Evolutionary conservation across 2,329 filamentous ascomycete species (phyloP), one percentile per base, ranked within the genome.

Genomic region (Pseudogymnoascus sp.): DNA sequence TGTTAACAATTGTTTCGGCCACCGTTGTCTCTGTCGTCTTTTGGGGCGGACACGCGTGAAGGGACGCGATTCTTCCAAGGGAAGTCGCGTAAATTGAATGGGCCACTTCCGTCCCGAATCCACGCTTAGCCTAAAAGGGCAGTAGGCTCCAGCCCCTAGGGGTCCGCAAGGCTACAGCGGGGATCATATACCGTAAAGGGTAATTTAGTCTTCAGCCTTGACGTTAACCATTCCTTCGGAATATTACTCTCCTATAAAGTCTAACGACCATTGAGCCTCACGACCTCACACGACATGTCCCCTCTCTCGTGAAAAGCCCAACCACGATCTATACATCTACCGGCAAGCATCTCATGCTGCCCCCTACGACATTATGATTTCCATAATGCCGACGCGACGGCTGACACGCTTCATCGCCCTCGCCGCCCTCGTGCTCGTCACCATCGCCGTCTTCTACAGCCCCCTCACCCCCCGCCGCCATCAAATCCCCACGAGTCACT

Each of bases 1-100:
- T 48, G 43, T n/a, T n/a, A 48, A 48, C 43, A 48, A 48, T 48
- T 48, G 43, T 48, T 48, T 48, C 43, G 43, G 43, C 43, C 43
- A 48, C 21, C 43, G 43, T 48, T 48, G 43, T 25, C 43, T 48
- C 21, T 48, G 43, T 23, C 21, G 43, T 19, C 13, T 19, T 25
- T 14, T 48, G 43, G 43, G 43, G 43, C 21, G 6, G 43, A 48
- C 43, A 6, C 43, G 43, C 43, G 13, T 48, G 43, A 25, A 48
- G 43, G 43, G 43, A 48, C 43, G 43, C 43, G 43, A 48, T 48
- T 48, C 43, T 48, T 48, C 21, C 43, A 48, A 48, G 43, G 43
- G 43, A 14, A 48, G 43, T 48, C 43, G 43, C 43, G 43, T 48
- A 48, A 48, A 48, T 48, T 48, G 43, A 48, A 48, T 23, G 28